Evolutionary conservation across 2,329 filamentous ascomycete species (phyloP).

Genomic region (Fusarium transvaalense): DNA sequence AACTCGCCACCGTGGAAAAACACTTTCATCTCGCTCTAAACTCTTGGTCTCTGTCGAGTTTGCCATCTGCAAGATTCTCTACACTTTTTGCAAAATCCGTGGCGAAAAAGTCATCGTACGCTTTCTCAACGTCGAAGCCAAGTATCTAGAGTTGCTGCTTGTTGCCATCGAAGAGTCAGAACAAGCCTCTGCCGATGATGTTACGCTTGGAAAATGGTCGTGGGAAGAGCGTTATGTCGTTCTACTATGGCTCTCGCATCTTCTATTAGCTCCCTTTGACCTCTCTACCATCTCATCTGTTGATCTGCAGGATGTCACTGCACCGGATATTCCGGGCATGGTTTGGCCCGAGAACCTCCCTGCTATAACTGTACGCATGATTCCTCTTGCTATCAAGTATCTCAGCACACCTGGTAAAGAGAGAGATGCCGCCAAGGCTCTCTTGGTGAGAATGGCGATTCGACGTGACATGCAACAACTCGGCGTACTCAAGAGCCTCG

Average conservation of each 20-base stretch:
- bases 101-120: conserved; percentile 92
- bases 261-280: conserved; percentile 90
- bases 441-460: conserved; percentile 85
- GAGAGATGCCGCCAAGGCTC: conserved; percentile 84
- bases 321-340: conserved; percentile 62
- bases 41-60: conserved; percentile 69
- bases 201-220: conserved; percentile 59
- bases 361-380: conserved; percentile 75
- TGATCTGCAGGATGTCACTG: conserved; percentile 61
- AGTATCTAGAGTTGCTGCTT: conserved; percentile 84
- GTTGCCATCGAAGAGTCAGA: conserved; percentile 76
- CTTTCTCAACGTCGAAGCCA: conserved; percentile 91
- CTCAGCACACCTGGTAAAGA: conserved; percentile 85
- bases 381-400: conserved; percentile 78
- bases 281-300: conserved; percentile 83
- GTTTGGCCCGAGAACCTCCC: conserved; percentile 72
- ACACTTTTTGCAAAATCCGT: conserved; percentile 93
- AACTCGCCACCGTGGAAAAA: conserved; percentile 58
- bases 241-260: conserved; percentile 87
- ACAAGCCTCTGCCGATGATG: conserved; percentile 38
- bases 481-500: conserved; percentile 75
- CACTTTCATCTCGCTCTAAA: conserved; percentile 50
- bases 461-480: conserved; percentile 88
- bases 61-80: conserved; percentile 84
- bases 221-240: conserved; percentile 94